Evolutionary conservation across 495 filamentous ascomycete genomes (phyloP).

Genomic region (Xylaria longipes): DNA sequence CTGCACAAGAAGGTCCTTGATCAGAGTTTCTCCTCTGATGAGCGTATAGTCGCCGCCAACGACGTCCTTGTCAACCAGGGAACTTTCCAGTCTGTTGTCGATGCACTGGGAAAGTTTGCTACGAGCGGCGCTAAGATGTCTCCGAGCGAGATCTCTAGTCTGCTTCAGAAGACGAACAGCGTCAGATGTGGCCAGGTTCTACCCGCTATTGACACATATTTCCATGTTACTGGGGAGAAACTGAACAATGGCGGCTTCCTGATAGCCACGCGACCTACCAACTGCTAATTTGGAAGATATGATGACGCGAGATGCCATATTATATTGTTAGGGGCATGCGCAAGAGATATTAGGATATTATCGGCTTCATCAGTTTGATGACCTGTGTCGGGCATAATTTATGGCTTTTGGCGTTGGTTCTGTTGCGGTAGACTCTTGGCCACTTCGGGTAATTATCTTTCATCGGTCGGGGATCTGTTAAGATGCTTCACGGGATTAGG

Average conservation of each 20-base stretch:
- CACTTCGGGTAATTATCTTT: too few species aligned
- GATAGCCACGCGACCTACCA: constrained; percentile 16
- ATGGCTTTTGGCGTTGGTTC: not conserved
- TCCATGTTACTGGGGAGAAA: constrained; percentile 28
- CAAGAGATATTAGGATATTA: not conserved
- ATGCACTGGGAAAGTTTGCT: constrained; percentile 26
- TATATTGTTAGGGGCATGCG: not conserved
- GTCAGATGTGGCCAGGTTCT: constrained; percentile 34
- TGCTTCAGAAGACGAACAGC: constrained; percentile 19
- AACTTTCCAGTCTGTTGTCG: constrained; percentile 34
- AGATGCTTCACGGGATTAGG: not conserved
- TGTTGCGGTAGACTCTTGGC: not conserved
- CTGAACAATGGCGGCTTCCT: constrained; percentile 4
- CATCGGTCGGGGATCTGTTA: not conserved
- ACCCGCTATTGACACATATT: constrained; percentile 34
- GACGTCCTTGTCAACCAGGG: constrained; percentile 29
- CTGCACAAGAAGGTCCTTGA: constrained; percentile 33
- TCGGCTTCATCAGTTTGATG: not conserved
- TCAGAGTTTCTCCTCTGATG: not conserved
- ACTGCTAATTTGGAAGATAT: not conserved
- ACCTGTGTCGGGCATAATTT: not conserved
- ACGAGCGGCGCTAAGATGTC: constrained; percentile 25
- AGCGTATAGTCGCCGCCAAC: constrained; percentile 25
- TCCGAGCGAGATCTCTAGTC: constrained; percentile 16
- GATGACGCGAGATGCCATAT: not conserved